Conservation (phyloP, 2,329 filamentous ascomycete genomes). For the Elsinoe ampelina region DNA sequence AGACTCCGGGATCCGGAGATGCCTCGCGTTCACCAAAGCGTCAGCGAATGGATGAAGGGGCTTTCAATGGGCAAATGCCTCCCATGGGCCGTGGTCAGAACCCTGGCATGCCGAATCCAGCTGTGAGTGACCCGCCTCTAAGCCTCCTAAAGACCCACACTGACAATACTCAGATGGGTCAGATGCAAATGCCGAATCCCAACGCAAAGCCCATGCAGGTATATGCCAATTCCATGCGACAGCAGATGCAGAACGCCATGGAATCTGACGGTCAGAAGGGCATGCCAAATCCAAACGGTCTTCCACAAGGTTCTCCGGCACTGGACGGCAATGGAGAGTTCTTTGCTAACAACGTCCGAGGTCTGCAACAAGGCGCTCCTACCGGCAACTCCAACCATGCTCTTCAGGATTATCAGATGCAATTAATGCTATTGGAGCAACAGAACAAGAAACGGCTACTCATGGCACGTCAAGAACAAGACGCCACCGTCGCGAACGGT, state of each 20-base stretch:
- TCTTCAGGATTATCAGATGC: constrained; percentile 81
- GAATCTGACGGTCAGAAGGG: constrained; percentile 62
- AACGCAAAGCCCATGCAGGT: constrained; percentile 73
- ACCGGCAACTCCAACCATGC: constrained; percentile 62
- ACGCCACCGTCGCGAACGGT: constrained; percentile 46
- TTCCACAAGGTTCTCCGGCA: constrained; percentile 65
- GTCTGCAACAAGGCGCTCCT: constrained; percentile 23
- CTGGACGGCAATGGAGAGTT: constrained; percentile 60
- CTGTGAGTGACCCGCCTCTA: constrained; percentile 31
- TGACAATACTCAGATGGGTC: constrained; percentile 60
- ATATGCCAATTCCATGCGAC: constrained; percentile 75
- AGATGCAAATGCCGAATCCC: constrained; percentile 44
- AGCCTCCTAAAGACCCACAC: background rate
- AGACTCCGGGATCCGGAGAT: constrained; percentile 73
- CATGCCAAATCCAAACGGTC: constrained; percentile 52
- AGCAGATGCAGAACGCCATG: constrained; percentile 73
- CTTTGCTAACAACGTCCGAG: constrained; percentile 43
- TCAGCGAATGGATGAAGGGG: constrained; percentile 65
- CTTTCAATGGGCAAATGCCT: constrained; percentile 69
- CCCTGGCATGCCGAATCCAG: constrained; percentile 62
- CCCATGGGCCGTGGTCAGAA: constrained; percentile 60
- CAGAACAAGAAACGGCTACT: constrained; percentile 79
- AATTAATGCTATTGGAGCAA: constrained; percentile 76
- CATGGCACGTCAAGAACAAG: constrained; percentile 75
- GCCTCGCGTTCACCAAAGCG: constrained; percentile 90